Evolutionary conservation across 2,329 filamentous ascomycete species (phyloP).

Genomic region (Lojkania enalia): DNA sequence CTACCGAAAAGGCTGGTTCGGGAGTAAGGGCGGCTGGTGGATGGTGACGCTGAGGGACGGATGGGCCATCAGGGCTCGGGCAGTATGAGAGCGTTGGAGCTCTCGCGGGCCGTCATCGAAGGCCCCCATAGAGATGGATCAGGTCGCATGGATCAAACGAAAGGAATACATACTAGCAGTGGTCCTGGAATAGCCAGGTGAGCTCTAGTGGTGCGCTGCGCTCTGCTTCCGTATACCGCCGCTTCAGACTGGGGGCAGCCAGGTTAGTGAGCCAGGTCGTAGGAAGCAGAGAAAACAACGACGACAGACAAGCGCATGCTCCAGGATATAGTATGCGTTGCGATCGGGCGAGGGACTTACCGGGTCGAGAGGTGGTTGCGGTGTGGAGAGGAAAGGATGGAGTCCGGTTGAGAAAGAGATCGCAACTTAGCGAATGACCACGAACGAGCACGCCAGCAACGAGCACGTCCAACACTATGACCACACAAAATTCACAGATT

Average conservation of each 20-base stretch:
- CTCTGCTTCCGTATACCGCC: constrained; percentile 42
- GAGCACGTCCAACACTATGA: background rate
- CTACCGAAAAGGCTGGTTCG: constrained; percentile 21
- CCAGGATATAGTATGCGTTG: constrained; percentile 16
- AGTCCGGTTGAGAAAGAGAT: constrained; percentile 2
- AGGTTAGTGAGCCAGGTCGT: constrained; percentile 36
- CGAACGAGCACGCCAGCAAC: background rate
- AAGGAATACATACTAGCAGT: constrained; percentile 40
- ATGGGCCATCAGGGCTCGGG: constrained; percentile 34
- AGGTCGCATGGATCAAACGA: constrained; percentile 38
- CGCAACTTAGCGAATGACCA: background rate
- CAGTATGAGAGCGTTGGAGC: constrained; percentile 27
- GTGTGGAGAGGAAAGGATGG: constrained; percentile 3
- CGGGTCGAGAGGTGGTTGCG: background rate
- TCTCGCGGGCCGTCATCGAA: constrained; percentile 23
- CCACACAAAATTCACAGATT: background rate
- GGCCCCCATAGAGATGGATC: constrained; percentile 13
- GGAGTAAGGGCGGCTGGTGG: constrained; percentile 22
- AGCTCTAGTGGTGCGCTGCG: constrained; percentile 32
- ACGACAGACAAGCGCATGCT: constrained; percentile 17
- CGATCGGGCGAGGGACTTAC: constrained; percentile 11
- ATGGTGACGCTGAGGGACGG: constrained; percentile 37
- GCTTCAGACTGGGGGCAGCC: constrained; percentile 33
- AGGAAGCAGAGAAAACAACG: constrained; percentile 17
- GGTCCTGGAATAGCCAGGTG: constrained; percentile 27